A percentile compares a stretch with the other conserved stretches of the same genome.
These are phyloP conservation scores for Boletus reticulatus DNA, from an alignment of 768 basidiomycete species.

Conservation along the genomic window DNA sequence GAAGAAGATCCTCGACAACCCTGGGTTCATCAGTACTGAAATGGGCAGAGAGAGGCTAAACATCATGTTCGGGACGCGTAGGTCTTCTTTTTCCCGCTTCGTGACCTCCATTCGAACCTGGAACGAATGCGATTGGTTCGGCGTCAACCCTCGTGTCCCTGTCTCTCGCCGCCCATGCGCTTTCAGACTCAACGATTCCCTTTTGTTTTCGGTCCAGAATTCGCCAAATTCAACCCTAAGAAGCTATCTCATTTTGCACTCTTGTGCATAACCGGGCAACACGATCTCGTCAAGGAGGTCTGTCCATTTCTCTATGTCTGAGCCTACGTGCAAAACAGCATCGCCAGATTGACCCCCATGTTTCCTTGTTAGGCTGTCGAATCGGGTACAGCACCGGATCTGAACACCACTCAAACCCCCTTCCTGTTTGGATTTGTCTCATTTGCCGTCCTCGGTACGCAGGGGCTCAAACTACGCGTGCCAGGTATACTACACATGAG, in stretches of 20 bases:
- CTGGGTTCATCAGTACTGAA: constrained; percentile 23
- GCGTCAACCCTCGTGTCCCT: not conserved
- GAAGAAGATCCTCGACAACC: constrained; percentile 23
- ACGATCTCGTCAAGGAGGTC: constrained; percentile 23
- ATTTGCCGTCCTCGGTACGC: constrained; percentile 40
- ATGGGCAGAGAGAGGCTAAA: constrained; percentile 30
- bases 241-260: constrained; percentile 23
- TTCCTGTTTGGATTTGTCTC: constrained; percentile 44
- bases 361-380: constrained; percentile 17
- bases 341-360: not conserved
- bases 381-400: constrained; percentile 35
- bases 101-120: not conserved
- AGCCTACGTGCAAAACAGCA: not conserved
- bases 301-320: not conserved
- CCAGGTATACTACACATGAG: constrained; percentile 11
- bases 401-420: constrained; percentile 40
- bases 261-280: constrained; percentile 23
- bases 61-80: constrained; percentile 29
- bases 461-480: constrained; percentile 27
- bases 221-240: constrained; percentile 11
- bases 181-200: not conserved
- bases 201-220: constrained; percentile 14
- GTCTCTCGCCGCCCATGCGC: not conserved
- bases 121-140: not conserved
- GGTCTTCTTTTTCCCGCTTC: constrained; percentile 1